Percentiles rank a stretch among this genome's conserved stretches.
These are phyloP conservation scores for Zygosaccharomyces bailii DNA, from an alignment of 805 yeast genomes.

Conservation along the genomic window DNA sequence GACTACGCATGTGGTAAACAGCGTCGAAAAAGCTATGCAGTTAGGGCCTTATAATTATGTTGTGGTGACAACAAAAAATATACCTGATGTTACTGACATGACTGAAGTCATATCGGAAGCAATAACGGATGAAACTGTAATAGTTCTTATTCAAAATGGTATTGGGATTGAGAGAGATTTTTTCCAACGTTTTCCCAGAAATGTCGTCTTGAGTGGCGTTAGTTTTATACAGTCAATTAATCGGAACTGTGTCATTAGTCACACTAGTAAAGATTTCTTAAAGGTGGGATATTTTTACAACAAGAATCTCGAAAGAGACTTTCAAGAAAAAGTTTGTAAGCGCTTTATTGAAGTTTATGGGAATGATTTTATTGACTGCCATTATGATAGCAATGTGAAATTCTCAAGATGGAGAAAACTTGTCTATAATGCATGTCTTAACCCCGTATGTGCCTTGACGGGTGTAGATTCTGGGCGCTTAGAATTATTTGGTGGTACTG, in stretches of 20 bases:
- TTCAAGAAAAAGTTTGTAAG: constrained; percentile 5
- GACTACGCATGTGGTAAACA: constrained; percentile 42
- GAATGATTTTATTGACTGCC: constrained; percentile 16
- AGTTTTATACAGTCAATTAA: constrained; percentile 19
- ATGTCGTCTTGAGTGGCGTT: constrained; percentile 15
- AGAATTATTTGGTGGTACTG: constrained; percentile 13
- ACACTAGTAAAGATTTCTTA: constrained; percentile 14
- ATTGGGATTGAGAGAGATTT: constrained; percentile 46
- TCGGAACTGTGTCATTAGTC: constrained; percentile 12
- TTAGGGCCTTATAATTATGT: constrained; percentile 48
- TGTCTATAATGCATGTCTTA: constrained; percentile 63
- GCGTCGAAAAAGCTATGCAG: constrained; percentile 41
- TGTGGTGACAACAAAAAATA: constrained; percentile 57
- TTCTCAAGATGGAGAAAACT: constrained; percentile 61
- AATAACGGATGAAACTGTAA: constrained; percentile 36
- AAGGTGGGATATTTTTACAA: constrained; percentile 17
- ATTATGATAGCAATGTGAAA: constrained; percentile 16
- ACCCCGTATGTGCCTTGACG: constrained; percentile 57
- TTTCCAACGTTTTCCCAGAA: constrained; percentile 5
- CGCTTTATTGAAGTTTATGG: constrained; percentile 13
- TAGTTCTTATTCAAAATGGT: constrained; percentile 27
- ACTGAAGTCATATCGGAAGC: constrained; percentile 49
- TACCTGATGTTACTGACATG: constrained; percentile 47
- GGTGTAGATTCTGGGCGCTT: constrained; percentile 56
- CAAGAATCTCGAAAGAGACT: constrained; percentile 9